These are phyloP conservation scores for Rutidosis leptorrhynchoides DNA, from an alignment of 129 eudicot species.

Conservation along the genomic window DNA sequence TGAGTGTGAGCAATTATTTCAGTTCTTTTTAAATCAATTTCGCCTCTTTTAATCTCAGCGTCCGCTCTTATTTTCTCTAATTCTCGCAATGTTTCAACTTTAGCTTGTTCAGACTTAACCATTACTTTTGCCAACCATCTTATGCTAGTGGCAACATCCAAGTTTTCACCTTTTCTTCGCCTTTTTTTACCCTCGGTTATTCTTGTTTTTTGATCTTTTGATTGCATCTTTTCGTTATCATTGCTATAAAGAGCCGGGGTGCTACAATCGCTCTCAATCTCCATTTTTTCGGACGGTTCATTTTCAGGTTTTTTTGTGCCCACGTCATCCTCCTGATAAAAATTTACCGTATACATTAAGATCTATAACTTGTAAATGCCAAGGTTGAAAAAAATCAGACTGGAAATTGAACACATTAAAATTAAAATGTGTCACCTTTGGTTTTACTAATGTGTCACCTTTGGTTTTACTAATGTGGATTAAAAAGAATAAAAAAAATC, in stretches of 20 bases:
- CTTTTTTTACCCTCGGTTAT: constrained; percentile 25
- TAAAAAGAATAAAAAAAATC: no score
- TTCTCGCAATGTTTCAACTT: constrained; percentile 61
- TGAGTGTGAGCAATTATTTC: constrained; percentile 91
- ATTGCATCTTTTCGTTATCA: constrained; percentile 40
- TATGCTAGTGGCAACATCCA: constrained; percentile 65
- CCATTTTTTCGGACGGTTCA: constrained; percentile 47
- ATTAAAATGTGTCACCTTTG: background rate
- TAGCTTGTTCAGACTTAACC: constrained; percentile 68
- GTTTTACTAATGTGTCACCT: no score
- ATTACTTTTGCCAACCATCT: constrained; percentile 77
- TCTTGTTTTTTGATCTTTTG: constrained; percentile 34
- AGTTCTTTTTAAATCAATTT: constrained; percentile 76
- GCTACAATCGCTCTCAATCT: constrained; percentile 66
- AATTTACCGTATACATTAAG: background rate
- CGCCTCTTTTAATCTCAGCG: constrained; percentile 76
- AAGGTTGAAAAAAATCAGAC: background rate
- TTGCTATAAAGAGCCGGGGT: constrained; percentile 65
- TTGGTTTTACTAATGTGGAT: no score
- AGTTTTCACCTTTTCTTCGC: constrained; percentile 39
- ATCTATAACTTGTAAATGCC: background rate
- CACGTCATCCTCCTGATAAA: constrained; percentile 43
- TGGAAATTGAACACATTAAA: background rate
- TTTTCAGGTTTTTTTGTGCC: constrained; percentile 39
- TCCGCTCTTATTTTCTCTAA: constrained; percentile 74